A percentile compares a stretch with the other conserved stretches of the same genome.
Conservation (phyloP, 192 early-diverging fungal genomes). For the Backusella morwellensis region DNA sequence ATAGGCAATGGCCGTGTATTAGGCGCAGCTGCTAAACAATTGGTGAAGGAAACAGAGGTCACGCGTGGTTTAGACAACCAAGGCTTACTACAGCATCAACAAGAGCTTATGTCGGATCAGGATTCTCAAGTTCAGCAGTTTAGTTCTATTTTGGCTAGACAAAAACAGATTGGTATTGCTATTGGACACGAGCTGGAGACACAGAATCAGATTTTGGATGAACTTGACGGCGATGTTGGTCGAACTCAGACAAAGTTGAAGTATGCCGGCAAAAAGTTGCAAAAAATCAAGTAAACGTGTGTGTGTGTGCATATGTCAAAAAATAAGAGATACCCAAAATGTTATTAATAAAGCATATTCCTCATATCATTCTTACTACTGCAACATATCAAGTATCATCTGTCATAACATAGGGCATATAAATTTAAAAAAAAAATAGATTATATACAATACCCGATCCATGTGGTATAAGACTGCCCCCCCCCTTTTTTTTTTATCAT, state of each 20-base stretch:
- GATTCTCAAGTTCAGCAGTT: slow-evolving; percentile 79
- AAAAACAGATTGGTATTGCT: slow-evolving; percentile 81
- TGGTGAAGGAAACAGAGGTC: slow-evolving; percentile 65
- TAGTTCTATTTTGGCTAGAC: slow-evolving; percentile 71
- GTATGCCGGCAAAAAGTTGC: slow-evolving; percentile 78
- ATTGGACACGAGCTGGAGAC: slow-evolving; percentile 90
- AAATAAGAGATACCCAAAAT: not conserved
- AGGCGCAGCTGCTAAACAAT: slow-evolving; percentile 17
- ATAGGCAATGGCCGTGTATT: slow-evolving; percentile 12
- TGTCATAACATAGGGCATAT: not conserved
- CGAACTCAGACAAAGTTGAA: slow-evolving; percentile 72
- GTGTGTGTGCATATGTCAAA: not conserved
- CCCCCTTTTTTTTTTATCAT: no score
- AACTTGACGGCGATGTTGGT: slow-evolving; percentile 80
- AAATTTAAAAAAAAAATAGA: no score
- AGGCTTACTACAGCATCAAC: slow-evolving; percentile 74
- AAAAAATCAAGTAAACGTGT: slow-evolving; percentile 52
- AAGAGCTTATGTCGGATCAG: slow-evolving; percentile 77
- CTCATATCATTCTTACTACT: not conserved
- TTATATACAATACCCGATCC: not conserved
- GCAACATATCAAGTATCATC: not conserved
- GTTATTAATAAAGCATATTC: not conserved
- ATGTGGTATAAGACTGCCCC: no score
- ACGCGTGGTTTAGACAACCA: slow-evolving; percentile 77
- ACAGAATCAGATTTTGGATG: slow-evolving; percentile 87